Conservation (phyloP, 805 yeast species). For the Saturnispora besseyi region DNA sequence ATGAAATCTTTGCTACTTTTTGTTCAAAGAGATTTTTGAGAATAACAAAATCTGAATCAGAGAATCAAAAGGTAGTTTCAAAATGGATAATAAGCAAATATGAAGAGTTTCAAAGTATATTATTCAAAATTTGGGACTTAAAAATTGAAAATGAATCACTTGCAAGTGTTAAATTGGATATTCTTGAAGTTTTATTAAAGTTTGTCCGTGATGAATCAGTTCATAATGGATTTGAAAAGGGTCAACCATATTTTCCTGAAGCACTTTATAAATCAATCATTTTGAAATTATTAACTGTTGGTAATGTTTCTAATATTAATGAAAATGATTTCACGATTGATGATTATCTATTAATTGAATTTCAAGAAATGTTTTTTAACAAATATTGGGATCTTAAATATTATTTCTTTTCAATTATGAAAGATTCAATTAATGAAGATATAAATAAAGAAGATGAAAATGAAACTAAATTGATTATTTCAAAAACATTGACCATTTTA, state of each 20-base stretch:
- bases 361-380: conserved; percentile 43
- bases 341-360: conserved; percentile 36
- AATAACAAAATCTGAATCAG: conserved; percentile 25
- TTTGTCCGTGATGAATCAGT: conserved; percentile 48
- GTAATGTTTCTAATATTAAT: conserved; percentile 30
- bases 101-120: conserved; percentile 38
- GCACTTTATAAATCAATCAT: conserved; percentile 38
- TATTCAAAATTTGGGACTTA: conserved; percentile 35
- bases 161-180: conserved; percentile 43
- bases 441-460: conserved; percentile 15
- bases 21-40: conserved; percentile 35
- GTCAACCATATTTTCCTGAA: conserved; percentile 58
- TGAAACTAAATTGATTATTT: conserved; percentile 22
- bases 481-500: conserved; percentile 34
- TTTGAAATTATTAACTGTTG: conserved; percentile 23
- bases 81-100: conserved; percentile 59
- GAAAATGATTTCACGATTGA: conserved; percentile 40
- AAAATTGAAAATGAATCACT: conserved; percentile 28
- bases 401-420: conserved; percentile 51
- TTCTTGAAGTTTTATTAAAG: conserved; percentile 46
- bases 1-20: conserved; percentile 40
- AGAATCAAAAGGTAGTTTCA: conserved; percentile 42
- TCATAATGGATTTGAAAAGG: conserved; percentile 39
- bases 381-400: conserved; percentile 71
- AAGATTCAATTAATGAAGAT: conserved; percentile 11